Evolutionary conservation across 106 monocot species (phyloP).

Genomic region (Acorus gramineus): DNA sequence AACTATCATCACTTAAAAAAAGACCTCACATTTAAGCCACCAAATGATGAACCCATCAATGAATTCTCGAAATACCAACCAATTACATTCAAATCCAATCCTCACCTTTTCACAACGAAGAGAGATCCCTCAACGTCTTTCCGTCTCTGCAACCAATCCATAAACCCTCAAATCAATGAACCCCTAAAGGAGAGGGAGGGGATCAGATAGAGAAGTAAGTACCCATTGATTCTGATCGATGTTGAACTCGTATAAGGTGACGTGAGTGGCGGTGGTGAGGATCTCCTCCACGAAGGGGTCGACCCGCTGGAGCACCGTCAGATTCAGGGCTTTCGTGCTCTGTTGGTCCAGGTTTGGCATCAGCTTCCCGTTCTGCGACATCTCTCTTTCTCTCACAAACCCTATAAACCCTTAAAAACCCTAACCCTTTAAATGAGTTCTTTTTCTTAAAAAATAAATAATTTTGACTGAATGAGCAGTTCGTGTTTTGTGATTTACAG

Average conservation of each 20-base stretch:
- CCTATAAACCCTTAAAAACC: no score
- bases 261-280: slow-evolving; percentile 79
- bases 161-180: not conserved
- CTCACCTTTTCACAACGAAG: slow-evolving; percentile 87
- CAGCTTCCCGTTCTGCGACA: slow-evolving; percentile 46
- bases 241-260: slow-evolving; percentile 88
- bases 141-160: slow-evolving; percentile 48
- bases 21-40: not conserved
- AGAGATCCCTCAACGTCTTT: slow-evolving; percentile 93
- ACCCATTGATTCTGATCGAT: slow-evolving; percentile 90
- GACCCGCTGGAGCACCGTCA: slow-evolving; percentile 86
- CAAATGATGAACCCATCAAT: no score
- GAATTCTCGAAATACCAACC: not conserved
- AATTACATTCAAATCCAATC: not conserved
- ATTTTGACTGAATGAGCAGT: no score
- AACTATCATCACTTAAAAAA: not conserved
- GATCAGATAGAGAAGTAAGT: not conserved
- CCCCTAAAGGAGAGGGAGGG: not conserved
- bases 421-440: no score
- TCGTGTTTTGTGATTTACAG: no score
- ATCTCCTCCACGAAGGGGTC: slow-evolving; percentile 90
- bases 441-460: no score
- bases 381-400: not conserved
- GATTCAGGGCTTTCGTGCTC: slow-evolving; percentile 72
- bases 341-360: slow-evolving; percentile 64